Conservation (phyloP, 768 basidiomycete species). For the Leccinum truebloodii region DNA sequence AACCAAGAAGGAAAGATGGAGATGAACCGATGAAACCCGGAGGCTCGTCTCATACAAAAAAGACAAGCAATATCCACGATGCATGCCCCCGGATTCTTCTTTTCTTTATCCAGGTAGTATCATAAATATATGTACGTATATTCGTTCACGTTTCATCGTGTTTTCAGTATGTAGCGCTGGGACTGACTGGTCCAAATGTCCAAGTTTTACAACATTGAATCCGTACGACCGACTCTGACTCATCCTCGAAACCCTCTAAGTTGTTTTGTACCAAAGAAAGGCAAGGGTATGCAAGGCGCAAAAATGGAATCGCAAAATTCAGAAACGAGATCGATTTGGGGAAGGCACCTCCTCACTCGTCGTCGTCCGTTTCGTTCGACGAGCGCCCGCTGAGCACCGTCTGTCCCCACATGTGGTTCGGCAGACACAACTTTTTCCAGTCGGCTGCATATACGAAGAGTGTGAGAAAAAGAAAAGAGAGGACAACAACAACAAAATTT, state of each 20-base stretch:
- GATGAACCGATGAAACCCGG: not conserved
- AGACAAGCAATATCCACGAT: too few relatives aligned
- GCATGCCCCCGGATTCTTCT: not conserved
- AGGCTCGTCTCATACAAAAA: not conserved
- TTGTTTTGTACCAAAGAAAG: not conserved
- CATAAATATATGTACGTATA: not conserved
- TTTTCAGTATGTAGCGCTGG: not conserved
- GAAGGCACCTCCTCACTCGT: not conserved
- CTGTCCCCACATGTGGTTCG: slow-evolving; percentile 1
- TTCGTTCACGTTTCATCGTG: not conserved
- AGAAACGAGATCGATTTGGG: not conserved
- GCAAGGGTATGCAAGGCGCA: not conserved
- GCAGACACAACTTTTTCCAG: slow-evolving; percentile 23
- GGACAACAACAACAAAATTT: not conserved
- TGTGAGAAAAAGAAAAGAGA: slow-evolving; percentile 3
- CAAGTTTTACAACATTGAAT: not conserved
- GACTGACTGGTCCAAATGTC: too few relatives aligned
- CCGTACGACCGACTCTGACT: not conserved
- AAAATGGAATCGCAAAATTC: not conserved
- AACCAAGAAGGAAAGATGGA: too few relatives aligned
- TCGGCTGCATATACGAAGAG: slow-evolving; percentile 15
- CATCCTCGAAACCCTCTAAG: not conserved
- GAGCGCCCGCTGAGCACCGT: not conserved
- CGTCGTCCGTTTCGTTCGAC: not conserved
- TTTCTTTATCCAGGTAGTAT: not conserved